Base-by-base conservation (phyloP, 306 rosid genomes). In the Inga oerstediana region DNA sequence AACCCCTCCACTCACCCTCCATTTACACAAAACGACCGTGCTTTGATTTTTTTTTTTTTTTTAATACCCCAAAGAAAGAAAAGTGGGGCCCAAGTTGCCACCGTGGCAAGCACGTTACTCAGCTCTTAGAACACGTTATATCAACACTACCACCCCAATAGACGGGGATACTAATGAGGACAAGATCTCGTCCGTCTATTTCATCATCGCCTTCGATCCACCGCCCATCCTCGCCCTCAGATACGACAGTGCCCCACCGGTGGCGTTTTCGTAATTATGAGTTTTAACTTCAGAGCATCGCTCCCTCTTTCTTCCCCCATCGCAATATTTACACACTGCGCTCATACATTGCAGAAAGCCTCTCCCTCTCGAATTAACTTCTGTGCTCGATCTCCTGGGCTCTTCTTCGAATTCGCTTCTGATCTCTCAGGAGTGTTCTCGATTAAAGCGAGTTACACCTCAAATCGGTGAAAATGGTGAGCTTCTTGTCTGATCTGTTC, bases 381-480 rank as follows among this genome's bases (percentile, higher is more conserved):
- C 79, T 56, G 81, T 78, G 77, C 85, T 79, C 77, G 89, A 87
- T 92, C 87, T 81, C 78, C 64, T 11, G 85, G 87, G 51, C 76
- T 89, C 65, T 24, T 70, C 82, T 76, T 68, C 80, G 44, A 85
- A 77, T 82, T 75, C 67, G 84, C 78, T 79, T 81, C 86, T 65
- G 82, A 89, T 86, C 83, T 87, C 72, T 84, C 46, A 41, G 71
- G 51, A 85, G 43, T 67, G 27, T 59, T 59, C 79, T 56, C 48
- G 64, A 84, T 75, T 80, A 61, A 77, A 67, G 19, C 87, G 48
- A 59, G 0, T 65, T n/a, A 72, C 22, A 74, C 66, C 59, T 78
- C 58, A 85, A 74, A 66, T 82, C 91, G 77, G 67, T 83, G n/a
- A 85, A 87, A 88, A 97, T 97, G 98, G 99, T 94, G 83, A 97